Evolutionary conservation across 352 stramenopile genomes (phyloP).

Genomic region (Blastocystis sp.): DNA sequence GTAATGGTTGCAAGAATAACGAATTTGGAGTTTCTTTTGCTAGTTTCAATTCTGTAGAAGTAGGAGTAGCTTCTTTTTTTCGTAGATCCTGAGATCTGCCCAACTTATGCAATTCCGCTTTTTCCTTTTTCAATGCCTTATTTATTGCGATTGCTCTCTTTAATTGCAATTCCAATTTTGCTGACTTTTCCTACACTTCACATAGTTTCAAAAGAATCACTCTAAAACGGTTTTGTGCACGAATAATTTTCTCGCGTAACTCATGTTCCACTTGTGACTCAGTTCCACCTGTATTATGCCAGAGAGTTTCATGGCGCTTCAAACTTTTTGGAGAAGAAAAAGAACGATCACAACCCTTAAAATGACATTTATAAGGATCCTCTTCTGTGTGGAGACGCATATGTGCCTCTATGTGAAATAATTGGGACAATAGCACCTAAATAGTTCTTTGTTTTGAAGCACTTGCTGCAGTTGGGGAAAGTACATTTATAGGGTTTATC

Average conservation of each 20-base stretch:
- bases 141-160: conserved; percentile 38
- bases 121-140: conserved; percentile 43
- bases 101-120: conserved; percentile 27
- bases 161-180: conserved; percentile 42
- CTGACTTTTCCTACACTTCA: conserved; percentile 14
- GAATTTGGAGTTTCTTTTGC: background rate
- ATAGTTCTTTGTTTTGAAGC: conserved; percentile 65
- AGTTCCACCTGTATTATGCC: conserved; percentile 31
- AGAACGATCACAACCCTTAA: conserved; percentile 25
- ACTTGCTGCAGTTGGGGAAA: conserved; percentile 62
- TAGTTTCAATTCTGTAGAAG: background rate
- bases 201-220: background rate
- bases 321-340: conserved; percentile 58
- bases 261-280: conserved; percentile 15
- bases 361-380: conserved; percentile 21
- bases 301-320: conserved; percentile 17
- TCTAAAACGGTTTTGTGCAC: conserved; percentile 6
- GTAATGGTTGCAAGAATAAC: background rate
- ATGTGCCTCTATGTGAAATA: conserved; percentile 15
- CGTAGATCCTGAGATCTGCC: background rate
- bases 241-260: conserved; percentile 40
- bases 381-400: conserved; percentile 54
- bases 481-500: conserved; percentile 64
- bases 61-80: background rate
- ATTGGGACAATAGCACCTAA: background rate